Conservation (phyloP, 1,284 basidiomycete genomes). For the Ceratobasidium sp. region DNA sequence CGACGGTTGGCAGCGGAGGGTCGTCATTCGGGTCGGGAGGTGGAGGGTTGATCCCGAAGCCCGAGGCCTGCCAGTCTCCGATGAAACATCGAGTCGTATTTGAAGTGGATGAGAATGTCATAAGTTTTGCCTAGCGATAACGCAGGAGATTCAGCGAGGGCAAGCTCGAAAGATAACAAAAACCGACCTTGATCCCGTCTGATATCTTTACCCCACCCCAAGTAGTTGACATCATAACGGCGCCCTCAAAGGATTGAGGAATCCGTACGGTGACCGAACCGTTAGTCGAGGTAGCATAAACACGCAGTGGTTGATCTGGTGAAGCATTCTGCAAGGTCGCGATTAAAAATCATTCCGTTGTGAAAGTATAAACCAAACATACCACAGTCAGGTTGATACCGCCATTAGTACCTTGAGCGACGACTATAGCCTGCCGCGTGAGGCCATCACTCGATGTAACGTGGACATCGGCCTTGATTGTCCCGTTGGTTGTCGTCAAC, state of each 20-base stretch:
- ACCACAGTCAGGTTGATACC: slow-evolving; percentile 20
- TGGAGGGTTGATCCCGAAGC: neutral
- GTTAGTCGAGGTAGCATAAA: slow-evolving; percentile 10
- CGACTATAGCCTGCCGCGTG: slow-evolving; percentile 9
- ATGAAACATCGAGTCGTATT: slow-evolving; percentile 34
- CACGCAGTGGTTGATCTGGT: slow-evolving; percentile 17
- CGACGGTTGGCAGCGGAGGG: slow-evolving; percentile 7
- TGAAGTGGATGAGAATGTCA: slow-evolving; percentile 27
- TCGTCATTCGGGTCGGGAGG: neutral
- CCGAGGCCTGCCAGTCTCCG: slow-evolving; percentile 27
- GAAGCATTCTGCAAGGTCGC: neutral
- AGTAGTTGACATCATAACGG: slow-evolving; percentile 15
- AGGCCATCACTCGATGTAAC: slow-evolving; percentile 33
- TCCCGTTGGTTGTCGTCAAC: slow-evolving; percentile 14
- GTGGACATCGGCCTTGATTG: slow-evolving; percentile 17
- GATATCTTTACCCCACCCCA: slow-evolving; percentile 25
- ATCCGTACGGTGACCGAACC: slow-evolving; percentile 10
- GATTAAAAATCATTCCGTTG: neutral
- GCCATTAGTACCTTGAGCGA: slow-evolving; percentile 17
- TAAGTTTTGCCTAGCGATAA: slow-evolving; percentile 14
- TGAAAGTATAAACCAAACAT: neutral
- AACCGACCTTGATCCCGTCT: slow-evolving; percentile 17
- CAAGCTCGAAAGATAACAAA: neutral
- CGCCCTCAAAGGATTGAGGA: slow-evolving; percentile 32
- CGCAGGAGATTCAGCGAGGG: neutral